Evolutionary conservation across 225 moss, liverwort and hornwort genomes (phyloP).

Genomic region (Takakia lepidozioides): DNA sequence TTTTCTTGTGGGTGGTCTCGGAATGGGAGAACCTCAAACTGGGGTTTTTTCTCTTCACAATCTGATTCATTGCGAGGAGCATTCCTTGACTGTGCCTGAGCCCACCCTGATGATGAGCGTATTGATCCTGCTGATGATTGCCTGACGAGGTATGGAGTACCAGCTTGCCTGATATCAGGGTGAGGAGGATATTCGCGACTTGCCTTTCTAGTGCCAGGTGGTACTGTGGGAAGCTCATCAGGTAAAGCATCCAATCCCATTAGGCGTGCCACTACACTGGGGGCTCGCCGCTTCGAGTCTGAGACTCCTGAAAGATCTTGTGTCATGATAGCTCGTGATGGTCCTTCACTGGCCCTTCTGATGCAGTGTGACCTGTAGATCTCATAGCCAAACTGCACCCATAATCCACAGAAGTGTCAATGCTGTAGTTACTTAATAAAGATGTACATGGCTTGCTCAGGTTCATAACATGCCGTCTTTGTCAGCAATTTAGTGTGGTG

Average conservation of each 20-base stretch:
- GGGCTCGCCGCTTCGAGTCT: slow-evolving; percentile 44
- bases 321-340: slow-evolving; percentile 35
- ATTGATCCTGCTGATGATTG: slow-evolving; percentile 18
- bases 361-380: slow-evolving; percentile 11
- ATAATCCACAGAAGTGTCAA: too few relatives aligned
- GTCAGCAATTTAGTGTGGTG: too few relatives aligned
- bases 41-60: slow-evolving; percentile 26
- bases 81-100: slow-evolving; percentile 42
- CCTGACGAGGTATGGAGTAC: slow-evolving; percentile 10
- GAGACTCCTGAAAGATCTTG: slow-evolving; percentile 34
- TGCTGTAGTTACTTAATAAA: too few relatives aligned
- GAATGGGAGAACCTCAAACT: slow-evolving; percentile 36
- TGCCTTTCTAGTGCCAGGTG: slow-evolving; percentile 19
- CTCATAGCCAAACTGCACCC: slow-evolving; percentile 30
- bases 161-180: slow-evolving; percentile 16
- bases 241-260: slow-evolving; percentile 78
- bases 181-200: slow-evolving; percentile 15
- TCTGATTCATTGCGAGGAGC: slow-evolving; percentile 20
- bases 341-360: slow-evolving; percentile 14
- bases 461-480: too few relatives aligned
- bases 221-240: slow-evolving; percentile 28
- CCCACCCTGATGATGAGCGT: slow-evolving; percentile 34
- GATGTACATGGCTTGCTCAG: too few relatives aligned
- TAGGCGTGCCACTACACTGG: slow-evolving; percentile 69
- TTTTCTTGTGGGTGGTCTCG: slow-evolving; percentile 79